These are phyloP conservation scores for Sonneratia alba DNA, from an alignment of 345 rosid species.

Conservation along the genomic window DNA sequence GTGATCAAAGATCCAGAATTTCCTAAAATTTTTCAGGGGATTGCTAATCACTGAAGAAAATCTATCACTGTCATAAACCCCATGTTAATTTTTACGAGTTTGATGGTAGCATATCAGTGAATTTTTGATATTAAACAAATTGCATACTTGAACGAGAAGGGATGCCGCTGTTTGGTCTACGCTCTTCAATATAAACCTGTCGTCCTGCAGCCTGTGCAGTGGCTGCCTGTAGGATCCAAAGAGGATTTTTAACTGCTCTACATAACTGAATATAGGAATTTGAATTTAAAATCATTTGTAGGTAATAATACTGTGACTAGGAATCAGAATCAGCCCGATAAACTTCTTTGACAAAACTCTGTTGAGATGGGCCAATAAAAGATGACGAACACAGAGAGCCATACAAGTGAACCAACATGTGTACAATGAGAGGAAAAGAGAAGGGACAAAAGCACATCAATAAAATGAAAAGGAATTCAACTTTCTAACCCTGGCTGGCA, in stretches of 20 bases:
- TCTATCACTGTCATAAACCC: no score
- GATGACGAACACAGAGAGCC: not conserved
- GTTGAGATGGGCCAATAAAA: not conserved
- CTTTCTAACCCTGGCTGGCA: conserved; percentile 37
- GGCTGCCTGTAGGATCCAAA: conserved; percentile 28
- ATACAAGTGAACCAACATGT: not conserved
- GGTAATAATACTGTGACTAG: not conserved
- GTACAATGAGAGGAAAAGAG: not conserved
- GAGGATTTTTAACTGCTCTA: not conserved
- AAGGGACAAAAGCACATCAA: not conserved
- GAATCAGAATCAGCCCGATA: not conserved
- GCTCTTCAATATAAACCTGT: conserved; percentile 58
- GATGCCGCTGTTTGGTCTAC: conserved; percentile 46
- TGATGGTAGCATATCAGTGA: not conserved
- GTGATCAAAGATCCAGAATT: no score
- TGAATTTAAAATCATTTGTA: not conserved
- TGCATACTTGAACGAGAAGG: conserved; percentile 55
- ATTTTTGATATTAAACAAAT: not conserved
- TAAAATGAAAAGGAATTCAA: not conserved
- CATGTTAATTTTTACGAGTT: not conserved
- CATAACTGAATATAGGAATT: not conserved
- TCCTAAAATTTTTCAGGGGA: no score
- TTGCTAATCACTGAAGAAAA: no score
- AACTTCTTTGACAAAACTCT: not conserved
- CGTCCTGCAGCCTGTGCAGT: conserved; percentile 45